Percentiles rank a stretch among this genome's conserved stretches.
Evolutionary conservation across 164 flowering plant species (phyloP).

Genomic region (Brasenia schreberi): DNA sequence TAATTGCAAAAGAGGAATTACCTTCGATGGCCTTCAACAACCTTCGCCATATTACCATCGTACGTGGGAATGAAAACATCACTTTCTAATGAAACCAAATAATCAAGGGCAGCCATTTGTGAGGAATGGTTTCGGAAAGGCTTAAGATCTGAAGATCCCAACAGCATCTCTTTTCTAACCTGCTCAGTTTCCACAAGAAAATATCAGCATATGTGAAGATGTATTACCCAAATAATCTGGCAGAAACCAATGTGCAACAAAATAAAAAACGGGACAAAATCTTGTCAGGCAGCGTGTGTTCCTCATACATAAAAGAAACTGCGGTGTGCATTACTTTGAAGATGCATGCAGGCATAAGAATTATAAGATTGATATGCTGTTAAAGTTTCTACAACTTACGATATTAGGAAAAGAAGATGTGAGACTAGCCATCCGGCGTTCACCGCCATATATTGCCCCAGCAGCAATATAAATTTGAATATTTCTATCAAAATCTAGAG

Average conservation of each 20-base stretch:
- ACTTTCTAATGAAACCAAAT: slow-evolving; percentile 86
- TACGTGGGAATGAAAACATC: slow-evolving; percentile 93
- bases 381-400: slow-evolving; percentile 27
- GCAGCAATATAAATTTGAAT: slow-evolving; percentile 80
- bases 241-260: too few relatives aligned
- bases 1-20: slow-evolving; percentile 7
- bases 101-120: slow-evolving; percentile 96
- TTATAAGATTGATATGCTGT: background rate
- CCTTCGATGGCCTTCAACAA: slow-evolving; percentile 99
- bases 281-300: background rate
- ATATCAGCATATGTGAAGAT: background rate
- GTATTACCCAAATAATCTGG: too few relatives aligned
- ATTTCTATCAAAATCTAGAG: slow-evolving; percentile 55
- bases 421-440: slow-evolving; percentile 53
- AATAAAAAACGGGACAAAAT: too few relatives aligned
- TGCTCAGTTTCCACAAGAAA: slow-evolving; percentile 11
- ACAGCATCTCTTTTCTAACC: slow-evolving; percentile 87
- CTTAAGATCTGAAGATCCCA: slow-evolving; percentile 66
- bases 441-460: slow-evolving; percentile 84
- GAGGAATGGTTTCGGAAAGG: slow-evolving; percentile 89
- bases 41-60: slow-evolving; percentile 98
- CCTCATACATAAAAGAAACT: background rate
- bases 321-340: background rate
- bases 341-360: background rate
- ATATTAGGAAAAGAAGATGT: slow-evolving; percentile 49